A percentile compares a stretch with the other conserved stretches of the same genome.
Conservation (phyloP, 495 filamentous ascomycete species). For the Friedmanniomyces simplex region DNA sequence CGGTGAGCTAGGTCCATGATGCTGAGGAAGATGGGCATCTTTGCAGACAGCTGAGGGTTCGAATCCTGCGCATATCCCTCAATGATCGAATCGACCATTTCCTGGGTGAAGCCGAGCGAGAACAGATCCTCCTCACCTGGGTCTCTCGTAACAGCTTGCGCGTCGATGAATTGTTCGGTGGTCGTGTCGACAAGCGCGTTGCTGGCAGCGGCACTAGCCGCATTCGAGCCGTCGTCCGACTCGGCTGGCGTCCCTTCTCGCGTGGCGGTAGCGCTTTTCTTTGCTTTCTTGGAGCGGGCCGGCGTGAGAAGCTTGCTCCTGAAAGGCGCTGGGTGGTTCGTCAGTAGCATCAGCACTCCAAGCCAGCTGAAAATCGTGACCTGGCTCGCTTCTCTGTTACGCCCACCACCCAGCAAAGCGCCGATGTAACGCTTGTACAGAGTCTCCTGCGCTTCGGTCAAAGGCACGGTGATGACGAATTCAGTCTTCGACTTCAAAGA, state of each 20-base stretch:
- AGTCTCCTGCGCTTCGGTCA: slow-evolving; percentile 54
- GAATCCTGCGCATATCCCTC: slow-evolving; percentile 20
- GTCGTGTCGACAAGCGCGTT: not conserved
- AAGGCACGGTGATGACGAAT: slow-evolving; percentile 63
- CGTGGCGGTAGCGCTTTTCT: not conserved
- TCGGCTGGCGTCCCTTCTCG: not conserved
- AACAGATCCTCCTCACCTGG: slow-evolving; percentile 46
- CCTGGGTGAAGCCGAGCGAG: slow-evolving; percentile 35
- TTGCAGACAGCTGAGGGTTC: slow-evolving; percentile 33
- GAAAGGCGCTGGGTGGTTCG: slow-evolving; percentile 66
- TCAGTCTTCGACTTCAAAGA: slow-evolving; percentile 66
- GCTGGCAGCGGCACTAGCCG: not conserved
- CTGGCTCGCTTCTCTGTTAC: slow-evolving; percentile 26
- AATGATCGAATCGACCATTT: slow-evolving; percentile 43
- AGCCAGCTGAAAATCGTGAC: slow-evolving; percentile 43
- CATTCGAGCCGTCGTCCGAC: not conserved
- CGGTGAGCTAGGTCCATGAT: slow-evolving; percentile 54
- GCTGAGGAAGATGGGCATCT: slow-evolving; percentile 50
- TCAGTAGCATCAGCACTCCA: slow-evolving; percentile 50
- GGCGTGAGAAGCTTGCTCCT: slow-evolving; percentile 39
- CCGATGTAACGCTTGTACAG: slow-evolving; percentile 53
- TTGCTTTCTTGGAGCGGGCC: slow-evolving; percentile 8
- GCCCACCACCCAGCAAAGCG: slow-evolving; percentile 2
- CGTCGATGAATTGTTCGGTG: not conserved
- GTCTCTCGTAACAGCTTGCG: slow-evolving; percentile 34